phyloP scores from a whole-genome alignment of 2,329 filamentous ascomycete genomes.

The Cercospora beticola region DNA sequence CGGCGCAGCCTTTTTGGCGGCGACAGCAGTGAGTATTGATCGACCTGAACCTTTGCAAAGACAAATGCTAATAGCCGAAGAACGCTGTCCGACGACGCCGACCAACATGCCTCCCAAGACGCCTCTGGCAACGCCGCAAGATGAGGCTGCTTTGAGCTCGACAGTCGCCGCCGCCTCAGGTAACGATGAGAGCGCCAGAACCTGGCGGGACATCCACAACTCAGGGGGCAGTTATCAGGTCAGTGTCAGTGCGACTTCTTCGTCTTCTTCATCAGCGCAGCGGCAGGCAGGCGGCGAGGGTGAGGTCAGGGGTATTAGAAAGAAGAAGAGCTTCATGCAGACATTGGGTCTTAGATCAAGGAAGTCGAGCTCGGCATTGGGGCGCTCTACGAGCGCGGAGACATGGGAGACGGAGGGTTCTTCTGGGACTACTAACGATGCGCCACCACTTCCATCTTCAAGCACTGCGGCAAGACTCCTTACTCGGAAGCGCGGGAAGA shows the following conservation, averaged over 20 bases:
- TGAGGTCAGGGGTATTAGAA: neutral
- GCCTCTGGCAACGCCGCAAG: neutral
- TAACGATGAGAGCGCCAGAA: neutral
- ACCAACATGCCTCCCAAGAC: neutral
- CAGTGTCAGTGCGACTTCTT: neutral
- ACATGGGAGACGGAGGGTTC: slow-evolving; percentile 7
- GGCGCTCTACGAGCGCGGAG: neutral
- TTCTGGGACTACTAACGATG: neutral
- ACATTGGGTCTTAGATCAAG: slow-evolving; percentile 5
- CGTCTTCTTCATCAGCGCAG: neutral
- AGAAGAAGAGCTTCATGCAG: slow-evolving; percentile 11
- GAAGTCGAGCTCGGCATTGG: slow-evolving; percentile 2
- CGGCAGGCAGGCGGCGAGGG: neutral
- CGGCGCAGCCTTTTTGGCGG: slow-evolving; percentile 2
- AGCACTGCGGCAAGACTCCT: neutral
- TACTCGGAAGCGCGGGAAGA: neutral
- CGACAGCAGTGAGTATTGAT: slow-evolving; percentile 1
- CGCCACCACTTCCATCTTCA: neutral
- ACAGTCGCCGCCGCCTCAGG: neutral
- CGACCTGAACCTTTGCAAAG: neutral
- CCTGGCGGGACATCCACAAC: neutral
- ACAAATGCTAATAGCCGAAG: neutral
- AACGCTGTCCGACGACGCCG: neutral
- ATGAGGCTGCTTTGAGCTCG: slow-evolving; percentile 3
- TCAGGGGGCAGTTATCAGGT: neutral